Evolutionary conservation across 192 early-diverging fungal genomes (phyloP).

Genomic region (Mortierella hygrophila): DNA sequence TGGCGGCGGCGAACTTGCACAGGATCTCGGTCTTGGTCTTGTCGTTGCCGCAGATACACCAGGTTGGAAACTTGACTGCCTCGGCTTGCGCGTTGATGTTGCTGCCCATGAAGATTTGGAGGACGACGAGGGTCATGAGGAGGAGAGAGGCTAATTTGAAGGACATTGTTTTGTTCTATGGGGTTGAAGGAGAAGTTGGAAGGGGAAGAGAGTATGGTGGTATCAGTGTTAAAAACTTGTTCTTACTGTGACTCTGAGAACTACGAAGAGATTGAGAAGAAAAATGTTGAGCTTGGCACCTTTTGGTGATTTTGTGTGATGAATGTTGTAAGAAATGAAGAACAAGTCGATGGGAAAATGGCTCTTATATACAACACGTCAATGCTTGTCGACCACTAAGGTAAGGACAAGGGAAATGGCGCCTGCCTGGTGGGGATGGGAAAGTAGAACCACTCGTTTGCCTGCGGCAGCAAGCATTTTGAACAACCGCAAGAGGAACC

Average conservation of each 20-base stretch:
- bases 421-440: background rate
- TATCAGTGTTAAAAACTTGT: background rate
- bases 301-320: no score
- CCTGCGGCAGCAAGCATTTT: background rate
- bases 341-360: no score
- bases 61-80: background rate
- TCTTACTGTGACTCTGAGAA: background rate
- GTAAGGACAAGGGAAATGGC: background rate
- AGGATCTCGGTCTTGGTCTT: background rate
- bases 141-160: background rate
- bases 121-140: background rate
- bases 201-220: background rate
- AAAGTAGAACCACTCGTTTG: background rate
- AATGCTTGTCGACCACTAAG: background rate
- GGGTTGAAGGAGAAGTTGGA: background rate
- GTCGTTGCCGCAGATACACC: constrained; percentile 1
- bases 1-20: background rate
- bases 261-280: background rate
- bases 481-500: background rate
- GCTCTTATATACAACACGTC: no score
- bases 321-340: no score
- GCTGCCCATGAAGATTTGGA: background rate
- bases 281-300: no score
- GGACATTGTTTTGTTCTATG: background rate
- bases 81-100: background rate